These are phyloP conservation scores for Pseudocercospora fuligena DNA, from an alignment of 2,329 filamentous ascomycete species.

Conservation along the genomic window DNA sequence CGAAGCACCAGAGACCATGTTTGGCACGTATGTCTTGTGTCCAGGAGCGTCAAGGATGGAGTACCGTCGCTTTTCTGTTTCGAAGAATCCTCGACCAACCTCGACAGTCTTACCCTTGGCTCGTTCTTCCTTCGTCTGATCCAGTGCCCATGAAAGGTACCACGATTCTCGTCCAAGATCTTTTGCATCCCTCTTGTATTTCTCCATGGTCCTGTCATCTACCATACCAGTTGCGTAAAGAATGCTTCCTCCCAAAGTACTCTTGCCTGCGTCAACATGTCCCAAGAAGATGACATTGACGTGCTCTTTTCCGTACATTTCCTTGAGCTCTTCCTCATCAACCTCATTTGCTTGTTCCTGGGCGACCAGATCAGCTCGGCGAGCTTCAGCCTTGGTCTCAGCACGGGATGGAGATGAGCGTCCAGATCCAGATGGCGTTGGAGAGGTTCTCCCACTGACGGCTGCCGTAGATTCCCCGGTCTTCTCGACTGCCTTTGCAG, in stretches of 20 bases:
- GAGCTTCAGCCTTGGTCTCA: constrained; percentile 60
- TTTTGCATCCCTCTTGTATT: constrained; percentile 96
- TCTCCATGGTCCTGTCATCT: constrained; percentile 97
- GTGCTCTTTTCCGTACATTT: constrained; percentile 93
- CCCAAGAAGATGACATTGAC: constrained; percentile 98
- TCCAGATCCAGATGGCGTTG: constrained; percentile 75
- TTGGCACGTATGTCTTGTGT: constrained; percentile 97
- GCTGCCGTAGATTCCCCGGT: constrained; percentile 69
- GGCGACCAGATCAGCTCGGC: constrained; percentile 80
- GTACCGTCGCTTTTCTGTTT: constrained; percentile 95
- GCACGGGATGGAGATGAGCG: constrained; percentile 70
- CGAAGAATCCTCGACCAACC: constrained; percentile 93
- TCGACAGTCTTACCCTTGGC: constrained; percentile 98
- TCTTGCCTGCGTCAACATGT: constrained; percentile 98
- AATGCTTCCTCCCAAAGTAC: constrained; percentile 90
- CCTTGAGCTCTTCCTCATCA: constrained; percentile 83
- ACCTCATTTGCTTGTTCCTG: constrained; percentile 80
- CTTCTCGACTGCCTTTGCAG: constrained; percentile 90
- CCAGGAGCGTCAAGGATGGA: constrained; percentile 95
- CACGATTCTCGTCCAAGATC: constrained; percentile 95
- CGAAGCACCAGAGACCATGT: constrained; percentile 81
- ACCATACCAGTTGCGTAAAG: constrained; percentile 97
- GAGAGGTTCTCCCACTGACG: constrained; percentile 74
- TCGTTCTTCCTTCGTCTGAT: constrained; percentile 95
- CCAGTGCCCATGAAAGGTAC: constrained; percentile 98